phyloP scores from a whole-genome alignment of 2,329 filamentous ascomycete species.

The Mycosphaerella sp. region DNA sequence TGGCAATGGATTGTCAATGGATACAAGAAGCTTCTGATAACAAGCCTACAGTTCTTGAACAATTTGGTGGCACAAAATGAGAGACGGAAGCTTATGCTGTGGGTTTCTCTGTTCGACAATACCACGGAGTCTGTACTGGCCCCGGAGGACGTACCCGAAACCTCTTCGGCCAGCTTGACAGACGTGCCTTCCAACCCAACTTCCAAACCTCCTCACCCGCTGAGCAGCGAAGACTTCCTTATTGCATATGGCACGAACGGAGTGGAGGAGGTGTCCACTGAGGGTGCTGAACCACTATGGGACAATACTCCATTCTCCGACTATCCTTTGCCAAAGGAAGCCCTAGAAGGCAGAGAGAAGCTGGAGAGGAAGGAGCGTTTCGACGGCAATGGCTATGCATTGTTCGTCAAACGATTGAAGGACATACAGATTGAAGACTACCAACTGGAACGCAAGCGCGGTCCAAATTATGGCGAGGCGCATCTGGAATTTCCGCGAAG shows the following conservation, averaged over 20 bases:
- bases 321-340: conserved; percentile 21
- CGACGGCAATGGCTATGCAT: conserved; percentile 29
- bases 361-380: conserved; percentile 10
- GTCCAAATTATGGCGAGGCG: conserved; percentile 27
- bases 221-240: conserved; percentile 26
- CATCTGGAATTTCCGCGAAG: conserved; percentile 27
- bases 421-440: conserved; percentile 24
- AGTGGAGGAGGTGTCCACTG: conserved; percentile 16
- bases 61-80: conserved; percentile 62
- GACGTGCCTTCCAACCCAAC: conserved; percentile 28
- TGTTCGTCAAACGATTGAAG: conserved; percentile 25
- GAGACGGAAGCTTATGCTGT: conserved; percentile 57
- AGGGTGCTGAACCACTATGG: conserved; percentile 22
- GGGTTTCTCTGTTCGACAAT: conserved; percentile 56
- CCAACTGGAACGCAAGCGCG: conserved; percentile 22
- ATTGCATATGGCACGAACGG: conserved; percentile 28
- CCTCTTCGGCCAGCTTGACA: conserved; percentile 24
- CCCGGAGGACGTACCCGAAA: conserved; percentile 27
- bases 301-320: conserved; percentile 21
- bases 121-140: conserved; percentile 30
- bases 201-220: conserved; percentile 23
- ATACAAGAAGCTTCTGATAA: conserved; percentile 60
- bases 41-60: conserved; percentile 60
- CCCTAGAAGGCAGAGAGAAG: conserved; percentile 18
- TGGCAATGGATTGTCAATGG: conserved; percentile 61